Base-by-base conservation (phyloP, 2,329 filamentous ascomycete genomes). In the Fusarium sp. region DNA sequence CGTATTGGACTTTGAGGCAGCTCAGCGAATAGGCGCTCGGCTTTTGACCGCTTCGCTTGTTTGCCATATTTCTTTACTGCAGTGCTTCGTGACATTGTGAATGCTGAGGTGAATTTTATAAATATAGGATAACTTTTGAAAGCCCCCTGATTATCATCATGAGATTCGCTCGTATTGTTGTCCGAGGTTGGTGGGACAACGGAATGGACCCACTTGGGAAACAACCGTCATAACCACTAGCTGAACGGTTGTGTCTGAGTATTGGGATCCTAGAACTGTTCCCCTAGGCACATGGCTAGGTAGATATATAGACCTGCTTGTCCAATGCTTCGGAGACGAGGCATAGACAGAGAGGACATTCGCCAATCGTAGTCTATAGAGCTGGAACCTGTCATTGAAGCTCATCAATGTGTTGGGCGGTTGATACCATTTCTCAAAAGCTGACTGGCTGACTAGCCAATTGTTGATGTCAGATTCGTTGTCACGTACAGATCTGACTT, bases 61-160 rank as follows among this genome's bases (percentile, higher is more conserved):
- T 84, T 87, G 60, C 86, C 87, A 77, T 88, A 88, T 59, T 81
- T 85, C 4, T 84, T 83, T 11, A 80, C 71, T 18, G 80, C 75
- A 5, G 78, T 76, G 50, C 80, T 79, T 58, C 82, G 81, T 36
- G 83, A 77, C 86, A 87, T 88, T 26, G 72, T 80, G 10, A 44
- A 52, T 36, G 10, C 26, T 39, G 43, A 34, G 24, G 28, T n/a
- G 38, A 51, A 33, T 40, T 22, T 15, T 20, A 44, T 44, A 31
- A 46, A 39, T 26, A n/a, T 51, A 55, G 40, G 43, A 24, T 33
- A 52, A 46, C 22, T 42, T 13, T 40, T 24, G n/a, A 48, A 22
- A 5, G 22, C 44, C 40, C n/a, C 33, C 51, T 34, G 39, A n/a
- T 17, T 46, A 31, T 57, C 45, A 62, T 52, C 45, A 62, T 52